Conservation (phyloP, 2,329 filamentous ascomycete species). For the Camillea tinctor region DNA sequence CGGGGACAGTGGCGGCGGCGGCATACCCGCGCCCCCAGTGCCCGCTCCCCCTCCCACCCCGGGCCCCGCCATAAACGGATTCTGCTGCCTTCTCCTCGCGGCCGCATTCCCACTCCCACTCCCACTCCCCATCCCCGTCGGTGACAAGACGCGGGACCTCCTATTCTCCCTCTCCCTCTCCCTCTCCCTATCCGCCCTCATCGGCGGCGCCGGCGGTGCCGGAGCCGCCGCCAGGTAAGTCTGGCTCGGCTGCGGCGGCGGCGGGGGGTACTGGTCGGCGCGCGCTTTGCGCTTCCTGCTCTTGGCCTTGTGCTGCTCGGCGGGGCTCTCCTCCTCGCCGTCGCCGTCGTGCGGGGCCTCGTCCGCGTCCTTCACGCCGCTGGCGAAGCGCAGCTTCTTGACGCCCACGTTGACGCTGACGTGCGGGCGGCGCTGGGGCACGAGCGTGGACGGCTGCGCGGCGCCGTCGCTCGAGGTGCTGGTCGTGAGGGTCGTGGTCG, state of each 20-base stretch:
- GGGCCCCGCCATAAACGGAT: too few species aligned
- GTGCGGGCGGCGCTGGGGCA: too few species aligned
- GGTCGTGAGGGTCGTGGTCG: neutral
- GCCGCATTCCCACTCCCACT: neutral
- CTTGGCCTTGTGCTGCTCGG: too few species aligned
- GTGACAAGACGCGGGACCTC: neutral
- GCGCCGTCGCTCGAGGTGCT: neutral
- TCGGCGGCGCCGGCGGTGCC: neutral
- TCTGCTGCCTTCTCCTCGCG: too few species aligned
- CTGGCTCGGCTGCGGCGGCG: neutral
- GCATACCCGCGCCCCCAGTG: too few species aligned
- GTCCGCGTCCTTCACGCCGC: neutral
- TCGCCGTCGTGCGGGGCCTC: too few species aligned
- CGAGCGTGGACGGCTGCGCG: too few species aligned
- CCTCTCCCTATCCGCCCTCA: neutral
- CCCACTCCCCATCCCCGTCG: neutral
- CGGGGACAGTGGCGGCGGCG: too few species aligned
- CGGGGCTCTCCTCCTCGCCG: neutral
- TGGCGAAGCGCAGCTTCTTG: neutral
- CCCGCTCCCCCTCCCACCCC: too few species aligned
- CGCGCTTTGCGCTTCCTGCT: too few species aligned
- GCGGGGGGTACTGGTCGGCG: too few species aligned
- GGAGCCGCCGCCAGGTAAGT: neutral
- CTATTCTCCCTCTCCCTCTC: neutral
- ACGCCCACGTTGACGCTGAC: neutral